phyloP scores from a whole-genome alignment of 2,329 filamentous ascomycete species.

The Fusarium sp. region DNA sequence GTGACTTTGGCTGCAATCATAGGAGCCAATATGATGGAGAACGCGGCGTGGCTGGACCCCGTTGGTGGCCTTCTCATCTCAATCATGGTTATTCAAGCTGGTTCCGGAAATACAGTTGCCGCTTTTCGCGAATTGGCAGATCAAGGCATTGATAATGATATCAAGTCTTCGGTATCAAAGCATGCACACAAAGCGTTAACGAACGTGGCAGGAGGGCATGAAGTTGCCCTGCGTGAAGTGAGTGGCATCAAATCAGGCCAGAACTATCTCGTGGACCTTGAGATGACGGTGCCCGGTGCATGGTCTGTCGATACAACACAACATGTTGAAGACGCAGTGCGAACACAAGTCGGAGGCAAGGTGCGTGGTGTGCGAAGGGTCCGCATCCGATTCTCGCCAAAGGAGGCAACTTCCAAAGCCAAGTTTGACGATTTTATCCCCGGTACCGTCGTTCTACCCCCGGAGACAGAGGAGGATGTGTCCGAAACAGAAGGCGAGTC shows the following conservation, averaged over 20 bases:
- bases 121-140: slow-evolving; percentile 93
- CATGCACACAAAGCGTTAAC: slow-evolving; percentile 71
- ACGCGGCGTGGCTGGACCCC: slow-evolving; percentile 93
- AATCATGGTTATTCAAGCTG: slow-evolving; percentile 90
- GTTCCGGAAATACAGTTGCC: slow-evolving; percentile 84
- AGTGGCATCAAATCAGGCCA: slow-evolving; percentile 95
- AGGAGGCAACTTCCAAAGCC: slow-evolving; percentile 68
- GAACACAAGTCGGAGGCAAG: slow-evolving; percentile 77
- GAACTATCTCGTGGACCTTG: slow-evolving; percentile 93
- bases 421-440: slow-evolving; percentile 83
- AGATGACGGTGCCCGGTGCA: slow-evolving; percentile 79
- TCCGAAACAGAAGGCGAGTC: slow-evolving; percentile 42
- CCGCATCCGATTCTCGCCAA: slow-evolving; percentile 83
- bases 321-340: slow-evolving; percentile 78
- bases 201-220: slow-evolving; percentile 63
- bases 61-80: slow-evolving; percentile 94
- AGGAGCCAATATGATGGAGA: slow-evolving; percentile 85
- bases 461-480: slow-evolving; percentile 64
- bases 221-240: slow-evolving; percentile 79
- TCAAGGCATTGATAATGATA: slow-evolving; percentile 85
- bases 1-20: slow-evolving; percentile 91
- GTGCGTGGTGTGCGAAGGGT: slow-evolving; percentile 88
- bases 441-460: slow-evolving; percentile 72
- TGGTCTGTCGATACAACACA: slow-evolving; percentile 81
- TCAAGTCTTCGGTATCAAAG: slow-evolving; percentile 77